These are phyloP conservation scores for Ajuga reptans DNA, from an alignment of 305 asterid genomes.

Conservation along the genomic window DNA sequence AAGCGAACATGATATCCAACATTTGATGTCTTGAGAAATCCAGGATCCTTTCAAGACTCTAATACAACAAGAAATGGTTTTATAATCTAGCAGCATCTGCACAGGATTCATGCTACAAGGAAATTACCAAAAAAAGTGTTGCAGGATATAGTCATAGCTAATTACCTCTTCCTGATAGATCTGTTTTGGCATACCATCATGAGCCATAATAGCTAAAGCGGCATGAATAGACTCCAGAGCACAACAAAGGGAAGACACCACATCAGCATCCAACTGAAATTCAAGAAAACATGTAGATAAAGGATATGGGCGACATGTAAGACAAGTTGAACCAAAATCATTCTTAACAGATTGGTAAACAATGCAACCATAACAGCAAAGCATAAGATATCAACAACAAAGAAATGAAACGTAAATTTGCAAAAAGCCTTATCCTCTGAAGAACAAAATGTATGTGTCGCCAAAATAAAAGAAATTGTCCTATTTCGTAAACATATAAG, in stretches of 20 bases:
- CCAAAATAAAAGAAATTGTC: not conserved
- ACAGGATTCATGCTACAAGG: slow-evolving; percentile 7
- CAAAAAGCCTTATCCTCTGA: not conserved
- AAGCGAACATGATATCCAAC: slow-evolving; percentile 72
- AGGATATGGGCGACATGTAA: not conserved
- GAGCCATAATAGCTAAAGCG: slow-evolving; percentile 77
- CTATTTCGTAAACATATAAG: not conserved
- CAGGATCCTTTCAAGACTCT: slow-evolving; percentile 92
- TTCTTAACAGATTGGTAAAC: slow-evolving; percentile 6
- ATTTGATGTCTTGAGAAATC: slow-evolving; percentile 96
- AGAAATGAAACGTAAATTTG: not conserved
- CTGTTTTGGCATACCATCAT: slow-evolving; percentile 86
- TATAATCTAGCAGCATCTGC: slow-evolving; percentile 19
- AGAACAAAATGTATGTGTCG: not conserved
- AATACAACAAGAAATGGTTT: slow-evolving; percentile 26
- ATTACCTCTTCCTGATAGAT: slow-evolving; percentile 90
- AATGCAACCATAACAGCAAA: slow-evolving; percentile 13
- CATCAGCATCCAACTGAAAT: slow-evolving; percentile 80
- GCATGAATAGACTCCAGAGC: slow-evolving; percentile 95
- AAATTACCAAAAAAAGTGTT: slow-evolving; percentile 3
- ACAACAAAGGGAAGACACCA: slow-evolving; percentile 57
- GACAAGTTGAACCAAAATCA: not conserved
- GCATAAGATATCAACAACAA: slow-evolving; percentile 15
- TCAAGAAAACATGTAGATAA: slow-evolving; percentile 22
- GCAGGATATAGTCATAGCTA: slow-evolving; percentile 12